phyloP scores from a whole-genome alignment of 257 asterid genomes.

The Ocimum tenuiflorum region DNA sequence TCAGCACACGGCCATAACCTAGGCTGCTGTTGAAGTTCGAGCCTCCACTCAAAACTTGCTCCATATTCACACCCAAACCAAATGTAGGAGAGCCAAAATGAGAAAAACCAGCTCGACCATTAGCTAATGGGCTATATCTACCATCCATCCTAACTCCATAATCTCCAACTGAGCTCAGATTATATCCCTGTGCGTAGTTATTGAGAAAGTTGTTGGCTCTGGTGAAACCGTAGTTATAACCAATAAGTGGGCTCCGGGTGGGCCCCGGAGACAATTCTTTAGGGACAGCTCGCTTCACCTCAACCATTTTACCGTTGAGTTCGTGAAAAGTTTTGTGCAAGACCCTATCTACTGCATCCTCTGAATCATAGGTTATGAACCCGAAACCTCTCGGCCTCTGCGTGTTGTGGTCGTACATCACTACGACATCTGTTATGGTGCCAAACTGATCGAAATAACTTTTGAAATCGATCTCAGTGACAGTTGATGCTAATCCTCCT shows the following conservation, averaged over 20 bases:
- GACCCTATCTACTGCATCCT: conserved; percentile 73
- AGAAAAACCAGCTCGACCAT: conserved; percentile 53
- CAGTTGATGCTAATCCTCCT: conserved; percentile 84
- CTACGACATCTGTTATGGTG: conserved; percentile 60
- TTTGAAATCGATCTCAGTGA: conserved; percentile 66
- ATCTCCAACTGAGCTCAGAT: conserved; percentile 48
- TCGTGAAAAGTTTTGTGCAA: conserved; percentile 68
- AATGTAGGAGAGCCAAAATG: conserved; percentile 34
- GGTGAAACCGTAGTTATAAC: conserved; percentile 48
- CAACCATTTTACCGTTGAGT: conserved; percentile 73
- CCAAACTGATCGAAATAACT: conserved; percentile 76
- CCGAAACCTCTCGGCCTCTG: conserved; percentile 85
- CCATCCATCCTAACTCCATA: conserved; percentile 61
- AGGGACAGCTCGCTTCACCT: conserved; percentile 77
- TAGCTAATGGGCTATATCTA: conserved; percentile 49
- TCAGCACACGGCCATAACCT: conserved; percentile 53
- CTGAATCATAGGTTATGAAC: conserved; percentile 67
- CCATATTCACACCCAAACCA: conserved; percentile 63
- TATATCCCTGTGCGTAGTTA: conserved; percentile 54
- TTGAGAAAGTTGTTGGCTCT: conserved; percentile 53
- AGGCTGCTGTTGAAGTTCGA: conserved; percentile 53
- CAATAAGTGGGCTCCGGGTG: conserved; percentile 52
- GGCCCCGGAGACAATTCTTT: conserved; percentile 72
- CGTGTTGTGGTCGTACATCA: conserved; percentile 83
- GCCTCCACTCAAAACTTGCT: conserved; percentile 48